Percentiles rank a stretch among this genome's conserved stretches.
phyloP scores from a whole-genome alignment of 495 filamentous ascomycete genomes.

The Daldinia concentrica region DNA sequence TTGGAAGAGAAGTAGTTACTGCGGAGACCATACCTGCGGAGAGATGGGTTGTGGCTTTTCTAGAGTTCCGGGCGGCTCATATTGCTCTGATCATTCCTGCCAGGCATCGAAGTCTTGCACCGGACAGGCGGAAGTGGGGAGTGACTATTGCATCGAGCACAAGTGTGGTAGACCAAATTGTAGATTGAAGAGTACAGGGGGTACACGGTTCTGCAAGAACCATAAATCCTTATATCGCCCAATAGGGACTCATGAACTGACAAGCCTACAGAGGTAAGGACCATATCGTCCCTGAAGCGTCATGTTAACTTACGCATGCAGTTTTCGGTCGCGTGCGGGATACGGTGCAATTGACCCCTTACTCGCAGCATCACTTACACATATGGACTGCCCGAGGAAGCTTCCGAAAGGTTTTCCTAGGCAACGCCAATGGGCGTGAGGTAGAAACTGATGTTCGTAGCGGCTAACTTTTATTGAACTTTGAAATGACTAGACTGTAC shows the following conservation, averaged over 20 bases:
- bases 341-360: constrained; percentile 32
- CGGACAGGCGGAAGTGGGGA: constrained; percentile 35
- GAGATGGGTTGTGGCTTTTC: constrained; percentile 41
- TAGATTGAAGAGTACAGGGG: constrained; percentile 32
- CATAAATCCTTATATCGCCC: constrained; percentile 29
- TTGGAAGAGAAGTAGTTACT: constrained; percentile 40
- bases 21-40: constrained; percentile 39
- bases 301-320: constrained; percentile 12
- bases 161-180: constrained; percentile 37
- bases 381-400: constrained; percentile 16
- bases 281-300: neutral
- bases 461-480: neutral
- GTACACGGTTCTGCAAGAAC: constrained; percentile 35
- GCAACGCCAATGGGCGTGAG: constrained; percentile 31
- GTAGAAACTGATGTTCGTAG: neutral
- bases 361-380: constrained; percentile 28
- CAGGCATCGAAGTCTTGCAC: constrained; percentile 35
- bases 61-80: constrained; percentile 30
- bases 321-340: constrained; percentile 35
- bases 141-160: constrained; percentile 40
- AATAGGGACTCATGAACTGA: constrained; percentile 25
- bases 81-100: constrained; percentile 38
- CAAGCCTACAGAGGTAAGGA: constrained; percentile 39
- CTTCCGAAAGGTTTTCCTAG: constrained; percentile 18
- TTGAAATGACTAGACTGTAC: neutral